phyloP scores from a whole-genome alignment of 192 early-diverging fungal species.

The Backusella macrospora region DNA sequence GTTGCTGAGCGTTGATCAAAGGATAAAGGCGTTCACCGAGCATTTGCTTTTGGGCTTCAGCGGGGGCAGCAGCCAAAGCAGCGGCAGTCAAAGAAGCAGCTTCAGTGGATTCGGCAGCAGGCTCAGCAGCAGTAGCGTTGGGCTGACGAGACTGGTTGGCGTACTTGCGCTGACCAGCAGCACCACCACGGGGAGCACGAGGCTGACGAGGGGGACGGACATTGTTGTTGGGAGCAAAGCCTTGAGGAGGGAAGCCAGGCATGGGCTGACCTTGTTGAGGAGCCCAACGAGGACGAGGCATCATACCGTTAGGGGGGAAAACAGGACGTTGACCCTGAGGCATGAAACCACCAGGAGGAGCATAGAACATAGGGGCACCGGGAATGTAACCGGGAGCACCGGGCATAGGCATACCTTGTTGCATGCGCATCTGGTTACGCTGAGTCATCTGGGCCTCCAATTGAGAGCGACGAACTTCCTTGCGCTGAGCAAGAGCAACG shows the following conservation, averaged over 20 bases:
- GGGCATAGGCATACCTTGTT: conserved; percentile 55
- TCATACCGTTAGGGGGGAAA: conserved; percentile 50
- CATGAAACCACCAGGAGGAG: conserved; percentile 35
- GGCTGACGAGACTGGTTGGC: conserved; percentile 26
- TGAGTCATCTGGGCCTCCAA: conserved; percentile 70
- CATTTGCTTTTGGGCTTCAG: conserved; percentile 93
- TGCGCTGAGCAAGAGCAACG: conserved; percentile 89
- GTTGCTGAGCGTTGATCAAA: conserved; percentile 65
- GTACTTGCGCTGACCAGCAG: conserved; percentile 42
- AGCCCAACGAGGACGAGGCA: conserved; percentile 42
- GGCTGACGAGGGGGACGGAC: conserved; percentile 52
- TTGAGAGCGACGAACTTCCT: conserved; percentile 85
- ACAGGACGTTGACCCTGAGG: conserved; percentile 41
- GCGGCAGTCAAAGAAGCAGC: conserved; percentile 58
- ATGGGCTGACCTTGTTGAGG: conserved; percentile 40
- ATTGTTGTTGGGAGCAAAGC: conserved; percentile 48
- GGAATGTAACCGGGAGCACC: conserved; percentile 55
- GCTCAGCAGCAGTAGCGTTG: conserved; percentile 11
- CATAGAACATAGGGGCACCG: conserved; percentile 43
- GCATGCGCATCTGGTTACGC: conserved; percentile 40
- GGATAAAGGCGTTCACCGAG: conserved; percentile 96
- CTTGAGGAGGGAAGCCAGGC: conserved; percentile 35
- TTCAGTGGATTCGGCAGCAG: conserved; percentile 7
- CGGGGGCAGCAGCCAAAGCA: conserved; percentile 71
- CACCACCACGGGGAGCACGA: conserved; percentile 50